These are phyloP conservation scores for Fusarium dlaminii DNA, from an alignment of 2,329 filamentous ascomycete species.

Conservation along the genomic window DNA sequence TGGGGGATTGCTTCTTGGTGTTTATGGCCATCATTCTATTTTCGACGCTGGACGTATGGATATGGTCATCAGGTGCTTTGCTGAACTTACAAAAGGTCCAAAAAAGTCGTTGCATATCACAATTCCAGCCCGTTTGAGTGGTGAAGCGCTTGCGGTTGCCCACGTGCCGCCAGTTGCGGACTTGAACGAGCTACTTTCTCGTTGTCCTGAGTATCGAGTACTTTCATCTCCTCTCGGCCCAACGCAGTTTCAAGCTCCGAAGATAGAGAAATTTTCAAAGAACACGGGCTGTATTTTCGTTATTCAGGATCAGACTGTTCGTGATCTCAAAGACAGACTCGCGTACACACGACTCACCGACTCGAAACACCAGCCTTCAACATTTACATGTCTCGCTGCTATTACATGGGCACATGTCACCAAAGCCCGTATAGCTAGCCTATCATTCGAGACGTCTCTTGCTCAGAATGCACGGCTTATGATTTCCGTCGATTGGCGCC, in stretches of 20 bases:
- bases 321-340: not conserved
- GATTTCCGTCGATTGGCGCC: not conserved
- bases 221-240: not conserved
- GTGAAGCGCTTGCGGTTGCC: fast-evolving
- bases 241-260: not conserved
- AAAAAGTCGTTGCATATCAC: fast-evolving
- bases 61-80: not conserved
- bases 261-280: fast-evolving
- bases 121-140: fast-evolving
- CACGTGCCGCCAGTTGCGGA: fast-evolving
- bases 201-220: not conserved
- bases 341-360: fast-evolving
- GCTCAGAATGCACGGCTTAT: not conserved
- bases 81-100: not conserved
- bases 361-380: not conserved
- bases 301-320: not conserved
- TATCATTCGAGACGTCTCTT: fast-evolving
- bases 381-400: not conserved
- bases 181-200: not conserved
- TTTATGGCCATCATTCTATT: not conserved
- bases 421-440: not conserved
- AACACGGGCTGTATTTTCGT: not conserved
- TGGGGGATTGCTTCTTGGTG: not conserved
- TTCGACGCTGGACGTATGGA: not conserved
- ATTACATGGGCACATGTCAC: not conserved